Base-by-base conservation (phyloP, 768 basidiomycete species). In the Lactarius trivialis region DNA sequence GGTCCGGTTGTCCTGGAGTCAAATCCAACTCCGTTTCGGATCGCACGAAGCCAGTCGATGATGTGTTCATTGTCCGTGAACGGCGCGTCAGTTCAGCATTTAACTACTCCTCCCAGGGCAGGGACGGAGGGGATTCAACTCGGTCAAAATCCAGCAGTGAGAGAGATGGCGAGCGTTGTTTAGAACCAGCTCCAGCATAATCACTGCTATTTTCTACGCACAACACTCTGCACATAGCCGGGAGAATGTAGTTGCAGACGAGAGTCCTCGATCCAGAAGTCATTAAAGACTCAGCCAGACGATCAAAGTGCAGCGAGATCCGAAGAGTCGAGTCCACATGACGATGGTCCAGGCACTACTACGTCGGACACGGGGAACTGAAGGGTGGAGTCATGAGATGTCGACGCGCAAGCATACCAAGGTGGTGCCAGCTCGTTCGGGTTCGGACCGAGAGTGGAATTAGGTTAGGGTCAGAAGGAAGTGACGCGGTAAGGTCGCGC, bases 401-500 rank as follows among this genome's bases (percentile, higher is more conserved):
- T 34, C 9, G 36, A 36, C 33, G 6, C 30, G 30, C 30, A 30
- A 34, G 33, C 11, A 7, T n/a, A n/a, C n/a, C n/a, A n/a, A n/a
- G n/a, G n/a, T n/a, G n/a, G n/a, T n/a, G n/a, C n/a, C 33, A 36
- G 36, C 19, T 3, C 4, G 26, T 32, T 32, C 32, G 53, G 53
- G 30, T 17, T 51, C 50, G 50, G 50, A 51, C 50, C 50, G 50
- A 51, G 9, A 19, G 0, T 32, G 19, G 0, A 7, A 9, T 28
- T 14, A 37, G 62, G 62, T 59, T 63, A 63, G 62, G 62, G 58
- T 63, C 58, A 52, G 6, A n/a, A 4, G 1, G 14, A 53, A 6
- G 56, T 63, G 56, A 63, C 57, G 52, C 41, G 24, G 45, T 30
- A 9, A 24, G 9, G 32, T 21, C 15, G 24, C 21, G 33, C 21